Conservation (phyloP, 441 rosid species). For the Francoa sonchifolia region DNA sequence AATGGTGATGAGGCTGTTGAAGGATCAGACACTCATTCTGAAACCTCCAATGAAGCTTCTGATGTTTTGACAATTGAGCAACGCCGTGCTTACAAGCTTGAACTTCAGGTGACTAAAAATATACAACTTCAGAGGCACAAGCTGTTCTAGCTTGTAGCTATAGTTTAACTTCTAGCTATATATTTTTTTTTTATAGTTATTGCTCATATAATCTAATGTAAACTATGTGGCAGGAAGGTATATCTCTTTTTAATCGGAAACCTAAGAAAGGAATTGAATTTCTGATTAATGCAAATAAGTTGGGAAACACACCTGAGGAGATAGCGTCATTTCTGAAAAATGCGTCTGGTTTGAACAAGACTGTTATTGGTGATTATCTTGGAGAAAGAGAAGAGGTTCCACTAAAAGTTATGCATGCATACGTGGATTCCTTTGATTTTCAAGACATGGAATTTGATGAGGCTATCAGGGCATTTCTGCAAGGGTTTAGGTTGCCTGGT, state of each 20-base stretch:
- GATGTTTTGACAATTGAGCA: constrained; percentile 87
- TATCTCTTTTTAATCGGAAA: constrained; percentile 92
- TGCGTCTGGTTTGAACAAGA: constrained; percentile 77
- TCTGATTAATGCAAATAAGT: constrained; percentile 87
- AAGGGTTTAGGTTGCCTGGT: constrained; percentile 96
- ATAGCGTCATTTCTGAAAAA: constrained; percentile 87
- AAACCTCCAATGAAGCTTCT: constrained; percentile 72
- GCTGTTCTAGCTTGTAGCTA: constrained; percentile 5
- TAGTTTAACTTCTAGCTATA: too few species aligned
- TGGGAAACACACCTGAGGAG: constrained; percentile 92
- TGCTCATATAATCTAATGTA: constrained; percentile 23
- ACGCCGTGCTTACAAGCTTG: constrained; percentile 97
- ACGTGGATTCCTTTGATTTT: constrained; percentile 89
- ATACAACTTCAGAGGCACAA: constrained; percentile 1
- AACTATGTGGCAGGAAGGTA: constrained; percentile 95
- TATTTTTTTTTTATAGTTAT: constrained; percentile 9
- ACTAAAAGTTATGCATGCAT: constrained; percentile 96
- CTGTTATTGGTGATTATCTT: constrained; percentile 86
- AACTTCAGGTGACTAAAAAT: constrained; percentile 62
- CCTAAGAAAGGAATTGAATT: constrained; percentile 95
- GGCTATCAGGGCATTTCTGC: constrained; percentile 77
- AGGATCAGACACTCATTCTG: constrained; percentile 77
- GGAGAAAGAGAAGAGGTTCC: constrained; percentile 95
- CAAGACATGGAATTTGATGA: constrained; percentile 90
- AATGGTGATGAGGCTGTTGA: constrained; percentile 66